These are phyloP conservation scores for Lantana camara DNA, from an alignment of 257 asterid species.

Conservation along the genomic window DNA sequence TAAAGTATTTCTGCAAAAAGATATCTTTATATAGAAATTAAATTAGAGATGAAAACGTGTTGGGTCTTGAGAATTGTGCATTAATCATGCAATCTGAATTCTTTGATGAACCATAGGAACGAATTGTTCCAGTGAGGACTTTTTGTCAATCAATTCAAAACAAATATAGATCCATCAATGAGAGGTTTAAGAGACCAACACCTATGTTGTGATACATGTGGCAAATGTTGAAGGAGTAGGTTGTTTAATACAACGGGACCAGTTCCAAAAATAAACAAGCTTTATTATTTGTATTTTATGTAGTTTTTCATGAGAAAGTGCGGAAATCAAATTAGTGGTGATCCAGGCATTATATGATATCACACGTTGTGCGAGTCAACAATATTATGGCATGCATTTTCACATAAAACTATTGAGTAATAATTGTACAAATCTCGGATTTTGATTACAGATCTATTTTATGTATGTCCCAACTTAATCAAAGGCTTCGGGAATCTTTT, in stretches of 20 bases:
- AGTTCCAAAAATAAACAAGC: not conserved
- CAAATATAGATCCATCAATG: no score
- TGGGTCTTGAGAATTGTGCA: no score
- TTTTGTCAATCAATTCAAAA: no score
- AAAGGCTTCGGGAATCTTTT: not conserved
- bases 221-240: not conserved
- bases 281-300: not conserved
- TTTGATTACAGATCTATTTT: not conserved
- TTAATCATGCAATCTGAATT: no score
- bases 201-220: not conserved
- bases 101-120: no score
- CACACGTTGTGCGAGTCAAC: constrained; percentile 22
- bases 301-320: not conserved
- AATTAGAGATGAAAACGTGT: no score
- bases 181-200: no score
- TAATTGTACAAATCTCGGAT: constrained; percentile 7
- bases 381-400: constrained; percentile 17
- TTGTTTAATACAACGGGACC: not conserved
- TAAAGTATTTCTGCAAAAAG: no score
- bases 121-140: no score
- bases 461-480: not conserved
- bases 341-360: not conserved
- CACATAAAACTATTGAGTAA: not conserved
- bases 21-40: no score
- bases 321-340: not conserved